Base-by-base conservation (phyloP, 78 protist genomes). In the Corallochytrium limacisporum region DNA sequence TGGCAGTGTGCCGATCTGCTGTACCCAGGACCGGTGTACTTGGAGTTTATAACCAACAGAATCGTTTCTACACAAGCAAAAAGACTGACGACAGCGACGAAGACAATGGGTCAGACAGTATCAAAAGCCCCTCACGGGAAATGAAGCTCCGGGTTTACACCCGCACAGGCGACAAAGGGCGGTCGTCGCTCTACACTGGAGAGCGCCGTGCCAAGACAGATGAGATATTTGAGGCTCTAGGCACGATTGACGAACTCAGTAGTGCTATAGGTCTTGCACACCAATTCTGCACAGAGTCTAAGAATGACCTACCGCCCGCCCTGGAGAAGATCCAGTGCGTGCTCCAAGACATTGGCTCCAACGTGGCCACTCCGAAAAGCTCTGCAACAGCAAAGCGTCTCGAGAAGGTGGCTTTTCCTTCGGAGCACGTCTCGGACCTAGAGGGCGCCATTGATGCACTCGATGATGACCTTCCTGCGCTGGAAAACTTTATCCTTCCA, bases 401-500 rank as follows among this genome's bases (percentile, higher is more conserved):
- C 37, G 47, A 20, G 22, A n/a, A n/a, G n/a, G n/a, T n/a, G n/a
- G n/a, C n/a, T n/a, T 79, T 81, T 15, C 31, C 47, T 3, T 72
- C 50, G 20, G 33, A 16, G 18, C 66, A 53, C 33, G 81, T 78
- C 20, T 22, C 3, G 1, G 20, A 40, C 2, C 56, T 90, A 20
- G 95, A 90, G 67, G 16, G 13, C 6, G 53, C 69, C 72, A 86
- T 90, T 59, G 91, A 90, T 26, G 76, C 1, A 18, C 39, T 83
- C 62, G 87, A 86, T 56, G 18, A 18, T n/a, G 36, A 39, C 37
- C 61, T 90, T 16, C 85, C 87, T 24, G 82, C 75, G 16, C 68
- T 86, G 31, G 36, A 37, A 6, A 72, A 57, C 48, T 90, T 90
- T 67, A 83, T 90, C 0, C 71, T 90, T 5, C 91, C 91, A n/a